Conservation (phyloP, 176 grass and related monocot genomes). For the Rhynchospora breviuscula region DNA sequence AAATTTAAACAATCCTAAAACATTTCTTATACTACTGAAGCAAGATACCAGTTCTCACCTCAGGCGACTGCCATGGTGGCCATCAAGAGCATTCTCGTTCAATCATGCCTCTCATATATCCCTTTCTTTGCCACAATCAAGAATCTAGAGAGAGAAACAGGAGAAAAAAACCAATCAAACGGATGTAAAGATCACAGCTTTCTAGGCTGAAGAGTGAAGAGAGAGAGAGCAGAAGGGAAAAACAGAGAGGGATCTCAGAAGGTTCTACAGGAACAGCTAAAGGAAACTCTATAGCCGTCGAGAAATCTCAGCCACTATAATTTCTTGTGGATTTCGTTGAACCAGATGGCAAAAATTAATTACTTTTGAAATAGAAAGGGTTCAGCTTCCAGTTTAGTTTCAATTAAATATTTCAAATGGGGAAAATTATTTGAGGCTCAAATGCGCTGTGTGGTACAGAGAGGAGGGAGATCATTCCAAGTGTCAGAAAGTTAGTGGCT, state of each 20-base stretch:
- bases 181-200: not conserved
- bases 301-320: conserved; percentile 88
- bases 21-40: not conserved
- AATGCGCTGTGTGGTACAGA: conserved; percentile 7
- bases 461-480: conserved; percentile 18
- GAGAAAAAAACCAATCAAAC: conserved; percentile 17
- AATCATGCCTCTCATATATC: not conserved
- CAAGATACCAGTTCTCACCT: conserved; percentile 31
- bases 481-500: conserved; percentile 39
- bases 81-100: conserved; percentile 31
- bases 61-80: conserved; percentile 36
- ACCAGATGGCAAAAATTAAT: not conserved
- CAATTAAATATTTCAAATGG: not conserved
- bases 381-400: not conserved
- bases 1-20: conserved; percentile 22
- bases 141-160: not conserved
- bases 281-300: conserved; percentile 9
- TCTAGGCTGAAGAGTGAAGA: not conserved
- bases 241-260: conserved; percentile 7
- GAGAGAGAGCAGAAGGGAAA: not conserved
- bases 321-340: conserved; percentile 80
- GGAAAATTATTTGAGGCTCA: conserved; percentile 29
- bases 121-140: conserved; percentile 12
- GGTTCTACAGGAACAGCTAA: conserved; percentile 12
- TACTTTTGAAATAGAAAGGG: not conserved